Conservation (phyloP, 75 land plant genomes). For the Pinus albicaulis region DNA sequence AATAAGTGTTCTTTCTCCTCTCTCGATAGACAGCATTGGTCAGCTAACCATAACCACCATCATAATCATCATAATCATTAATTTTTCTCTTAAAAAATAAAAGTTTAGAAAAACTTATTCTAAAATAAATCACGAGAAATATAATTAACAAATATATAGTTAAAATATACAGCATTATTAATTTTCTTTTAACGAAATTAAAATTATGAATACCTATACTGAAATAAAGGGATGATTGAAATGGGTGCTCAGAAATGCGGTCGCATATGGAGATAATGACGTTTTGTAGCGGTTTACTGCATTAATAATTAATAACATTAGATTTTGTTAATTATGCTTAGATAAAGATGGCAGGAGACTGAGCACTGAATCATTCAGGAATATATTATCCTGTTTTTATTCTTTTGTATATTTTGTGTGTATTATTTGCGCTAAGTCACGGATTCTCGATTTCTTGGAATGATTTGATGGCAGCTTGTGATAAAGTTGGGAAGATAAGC, state of each 20-base stretch:
- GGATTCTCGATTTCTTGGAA: neutral
- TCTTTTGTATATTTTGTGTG: neutral
- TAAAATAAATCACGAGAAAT: no score
- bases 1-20: no score
- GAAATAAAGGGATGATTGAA: neutral
- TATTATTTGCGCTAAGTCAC: neutral
- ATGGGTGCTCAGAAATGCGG: neutral
- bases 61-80: no score
- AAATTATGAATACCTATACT: no score
- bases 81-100: no score
- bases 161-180: no score
- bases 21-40: no score
- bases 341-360: neutral
- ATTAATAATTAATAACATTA: neutral
- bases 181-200: no score
- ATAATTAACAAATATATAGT: no score
- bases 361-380: neutral
- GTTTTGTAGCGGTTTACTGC: neutral
- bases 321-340: neutral
- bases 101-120: no score
- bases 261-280: neutral
- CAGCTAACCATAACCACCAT: no score
- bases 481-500: constrained; percentile 3
- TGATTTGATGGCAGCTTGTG: constrained; percentile 3
- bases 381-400: neutral